These are phyloP conservation scores for Cichorium intybus DNA, from an alignment of 140 eudicot species.

Conservation along the genomic window DNA sequence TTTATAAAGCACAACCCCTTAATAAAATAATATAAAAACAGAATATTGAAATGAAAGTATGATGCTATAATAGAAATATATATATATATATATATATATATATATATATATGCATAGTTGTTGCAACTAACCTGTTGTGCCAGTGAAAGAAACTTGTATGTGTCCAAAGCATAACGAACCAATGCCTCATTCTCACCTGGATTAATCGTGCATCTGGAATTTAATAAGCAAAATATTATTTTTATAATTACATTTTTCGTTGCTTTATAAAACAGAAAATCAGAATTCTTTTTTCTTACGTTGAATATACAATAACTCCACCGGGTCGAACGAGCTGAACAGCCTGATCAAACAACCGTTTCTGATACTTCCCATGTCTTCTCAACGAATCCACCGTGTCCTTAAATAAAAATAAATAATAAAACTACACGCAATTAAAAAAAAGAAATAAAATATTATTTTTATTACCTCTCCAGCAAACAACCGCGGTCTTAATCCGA, in stretches of 20 bases:
- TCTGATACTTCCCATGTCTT: constrained; percentile 78
- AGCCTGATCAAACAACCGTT: constrained; percentile 88
- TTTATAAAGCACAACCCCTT: no score
- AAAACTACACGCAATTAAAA: neutral
- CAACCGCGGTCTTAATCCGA: constrained; percentile 89
- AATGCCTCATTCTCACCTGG: constrained; percentile 92
- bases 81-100: no score
- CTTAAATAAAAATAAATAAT: constrained; percentile 26
- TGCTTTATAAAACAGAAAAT: neutral
- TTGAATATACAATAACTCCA: constrained; percentile 93
- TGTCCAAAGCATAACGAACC: constrained; percentile 88
- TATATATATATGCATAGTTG: no score
- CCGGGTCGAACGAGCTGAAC: constrained; percentile 95
- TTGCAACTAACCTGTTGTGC: constrained; percentile 86
- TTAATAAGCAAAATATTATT: constrained; percentile 1
- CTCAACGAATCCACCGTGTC: constrained; percentile 80
- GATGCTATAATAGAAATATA: neutral
- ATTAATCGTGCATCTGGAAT: constrained; percentile 82
- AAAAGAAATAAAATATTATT: neutral
- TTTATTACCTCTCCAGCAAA: constrained; percentile 74
- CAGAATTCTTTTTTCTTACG: constrained; percentile 38
- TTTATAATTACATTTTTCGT: no score
- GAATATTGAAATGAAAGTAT: neutral
- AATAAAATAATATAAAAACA: neutral
- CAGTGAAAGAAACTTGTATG: constrained; percentile 75